A percentile compares a stretch with the other conserved stretches of the same genome.
Evolutionary conservation across 2,329 filamentous ascomycete species (phyloP).

Genomic region (Drechslerella dactyloides): DNA sequence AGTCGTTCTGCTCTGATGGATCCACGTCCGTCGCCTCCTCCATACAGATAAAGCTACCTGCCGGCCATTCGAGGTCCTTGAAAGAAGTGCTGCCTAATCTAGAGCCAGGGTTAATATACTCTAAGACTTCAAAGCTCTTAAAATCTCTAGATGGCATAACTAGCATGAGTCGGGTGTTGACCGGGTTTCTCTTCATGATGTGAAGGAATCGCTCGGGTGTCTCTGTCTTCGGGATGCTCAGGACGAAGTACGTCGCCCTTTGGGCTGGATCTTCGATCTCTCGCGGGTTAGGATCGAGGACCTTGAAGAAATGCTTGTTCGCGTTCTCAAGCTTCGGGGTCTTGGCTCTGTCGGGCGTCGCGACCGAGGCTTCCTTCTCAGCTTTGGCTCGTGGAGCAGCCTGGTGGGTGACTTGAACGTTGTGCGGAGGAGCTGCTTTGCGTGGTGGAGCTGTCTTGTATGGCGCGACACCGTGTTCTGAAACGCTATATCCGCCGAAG

Average conservation of each 20-base stretch:
- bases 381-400: no score
- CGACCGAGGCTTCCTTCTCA: neutral
- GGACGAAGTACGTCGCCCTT: neutral
- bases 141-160: neutral
- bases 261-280: neutral
- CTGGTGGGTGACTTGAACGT: neutral
- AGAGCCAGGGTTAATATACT: conserved; percentile 28
- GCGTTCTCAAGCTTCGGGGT: neutral
- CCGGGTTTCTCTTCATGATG: conserved; percentile 10
- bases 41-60: conserved; percentile 19
- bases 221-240: conserved; percentile 2
- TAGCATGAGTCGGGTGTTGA: conserved; percentile 22
- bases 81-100: conserved; percentile 5
- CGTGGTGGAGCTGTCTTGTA: no score
- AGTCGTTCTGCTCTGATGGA: conserved; percentile 9
- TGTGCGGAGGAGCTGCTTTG: neutral
- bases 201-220: conserved; percentile 6
- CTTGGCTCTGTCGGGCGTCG: conserved; percentile 1
- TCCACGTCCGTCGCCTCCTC: conserved; percentile 28
- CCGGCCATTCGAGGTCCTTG: conserved; percentile 12
- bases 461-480: no score
- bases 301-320: neutral
- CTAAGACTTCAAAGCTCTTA: neutral
- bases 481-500: neutral
- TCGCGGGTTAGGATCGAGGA: conserved; percentile 14